phyloP scores from a whole-genome alignment of 139 green algal genomes.

The Parachlorella kessleri region DNA sequence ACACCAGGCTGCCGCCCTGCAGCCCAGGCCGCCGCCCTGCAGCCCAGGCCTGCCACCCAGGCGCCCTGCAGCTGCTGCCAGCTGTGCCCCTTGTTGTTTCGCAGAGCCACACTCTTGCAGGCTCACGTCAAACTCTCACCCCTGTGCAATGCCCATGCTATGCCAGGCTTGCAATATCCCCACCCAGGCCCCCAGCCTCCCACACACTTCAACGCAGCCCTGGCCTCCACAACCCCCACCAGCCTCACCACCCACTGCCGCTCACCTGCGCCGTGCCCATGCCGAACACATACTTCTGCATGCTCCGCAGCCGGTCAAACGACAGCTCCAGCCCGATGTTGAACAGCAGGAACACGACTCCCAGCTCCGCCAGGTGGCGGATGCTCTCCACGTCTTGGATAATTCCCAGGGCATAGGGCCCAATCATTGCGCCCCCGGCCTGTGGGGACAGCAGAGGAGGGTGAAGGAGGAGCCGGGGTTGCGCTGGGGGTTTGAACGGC shows the following conservation, averaged over 20 bases:
- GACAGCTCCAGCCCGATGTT: conserved; percentile 97
- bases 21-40: too few species aligned
- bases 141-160: too few species aligned
- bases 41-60: too few species aligned
- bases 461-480: too few species aligned
- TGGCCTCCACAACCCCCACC: too few species aligned
- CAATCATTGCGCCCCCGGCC: conserved; percentile 89
- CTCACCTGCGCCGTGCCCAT: conserved; percentile 88
- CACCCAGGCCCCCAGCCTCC: neutral
- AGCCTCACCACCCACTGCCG: neutral
- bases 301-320: conserved; percentile 91
- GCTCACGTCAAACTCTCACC: too few species aligned
- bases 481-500: too few species aligned
- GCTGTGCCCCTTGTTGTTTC: too few species aligned
- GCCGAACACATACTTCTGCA: conserved; percentile 99
- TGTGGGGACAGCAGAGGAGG: conserved; percentile 27
- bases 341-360: conserved; percentile 97
- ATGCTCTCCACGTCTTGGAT: conserved; percentile 84
- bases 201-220: neutral
- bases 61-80: too few species aligned
- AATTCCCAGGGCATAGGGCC: conserved; percentile 91
- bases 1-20: too few species aligned
- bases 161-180: neutral
- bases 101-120: too few species aligned
- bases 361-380: conserved; percentile 91